A percentile compares a stretch with the other conserved stretches of the same genome.
Evolutionary conservation across 2,329 filamentous ascomycete genomes (phyloP).

Genomic region (Fonsecaea nubica): DNA sequence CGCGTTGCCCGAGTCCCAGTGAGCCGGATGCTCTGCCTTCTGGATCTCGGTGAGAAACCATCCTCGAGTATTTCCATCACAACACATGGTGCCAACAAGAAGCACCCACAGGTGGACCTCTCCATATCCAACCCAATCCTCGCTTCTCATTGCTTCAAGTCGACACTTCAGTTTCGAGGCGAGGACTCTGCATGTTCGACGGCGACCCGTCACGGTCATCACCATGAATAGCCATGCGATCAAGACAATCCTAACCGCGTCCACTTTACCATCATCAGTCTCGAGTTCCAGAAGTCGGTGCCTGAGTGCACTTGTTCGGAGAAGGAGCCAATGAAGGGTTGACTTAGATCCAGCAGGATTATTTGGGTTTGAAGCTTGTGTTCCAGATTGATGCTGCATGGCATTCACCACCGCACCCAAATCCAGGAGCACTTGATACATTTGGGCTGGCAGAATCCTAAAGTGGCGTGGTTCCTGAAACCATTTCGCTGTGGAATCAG

Average conservation of each 20-base stretch:
- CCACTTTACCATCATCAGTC: constrained; percentile 3
- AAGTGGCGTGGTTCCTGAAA: neutral
- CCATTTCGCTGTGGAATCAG: neutral
- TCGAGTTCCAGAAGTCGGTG: constrained; percentile 21
- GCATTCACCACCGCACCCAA: neutral
- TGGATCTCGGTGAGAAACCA: constrained; percentile 4
- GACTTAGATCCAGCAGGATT: neutral
- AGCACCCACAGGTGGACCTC: constrained; percentile 10
- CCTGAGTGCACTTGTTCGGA: constrained; percentile 13
- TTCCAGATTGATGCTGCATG: neutral
- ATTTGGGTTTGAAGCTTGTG: neutral
- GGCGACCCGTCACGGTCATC: constrained; percentile 14
- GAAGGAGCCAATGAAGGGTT: constrained; percentile 21
- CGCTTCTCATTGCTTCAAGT: neutral
- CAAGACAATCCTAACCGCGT: constrained; percentile 12
- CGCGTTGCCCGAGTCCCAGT: neutral
- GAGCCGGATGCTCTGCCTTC: neutral
- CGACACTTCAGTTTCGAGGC: constrained; percentile 1
- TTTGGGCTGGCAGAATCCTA: constrained; percentile 1
- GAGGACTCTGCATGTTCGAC: constrained; percentile 15
- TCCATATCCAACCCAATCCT: neutral
- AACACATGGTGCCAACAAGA: constrained; percentile 5
- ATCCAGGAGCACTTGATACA: constrained; percentile 1
- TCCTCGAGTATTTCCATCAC: neutral
- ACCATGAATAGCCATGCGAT: constrained; percentile 18